Evolutionary conservation across 2,329 filamentous ascomycete genomes (phyloP), one percentile per base, ranked within the genome.

Genomic region (Fusarium pininemorale): DNA sequence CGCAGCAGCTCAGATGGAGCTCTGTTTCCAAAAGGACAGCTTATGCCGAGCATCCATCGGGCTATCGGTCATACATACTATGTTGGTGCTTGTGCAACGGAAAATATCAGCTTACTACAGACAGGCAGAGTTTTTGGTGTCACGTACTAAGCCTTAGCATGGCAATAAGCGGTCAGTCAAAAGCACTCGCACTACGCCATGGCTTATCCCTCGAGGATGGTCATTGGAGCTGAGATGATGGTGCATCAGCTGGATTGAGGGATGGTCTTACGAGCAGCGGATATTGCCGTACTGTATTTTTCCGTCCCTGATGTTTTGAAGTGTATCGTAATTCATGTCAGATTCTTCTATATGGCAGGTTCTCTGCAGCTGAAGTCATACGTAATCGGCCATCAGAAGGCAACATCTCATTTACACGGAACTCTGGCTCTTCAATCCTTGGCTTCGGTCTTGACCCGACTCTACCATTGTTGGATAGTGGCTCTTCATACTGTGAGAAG

Each of bases 21-120:
- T 50, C 41, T 32, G 1, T n/a, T 30, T 2, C 42, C 32, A 11
- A 3, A 30, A 37, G 15, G 14, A n/a, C 24, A 37, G 56, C 56
- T 58, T 58, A 58, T 20, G 32, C 42, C 58, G 38, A 41, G 37
- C n/a, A 55, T 32, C 30, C 37, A 35, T 55, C 58, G 48, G 58
- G 30, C 38, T 39, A 20, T 56, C 58, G 58, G 38, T 35, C 38
- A 42, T 41, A 7, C 44, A 51, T 32, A 15, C 48, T 15, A 6
- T 22, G 4, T 5, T 37, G 24, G 24, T 37, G n/a, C 4, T 37
- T 51, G 32, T 51, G 42, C 56, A 32, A 45, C n/a, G 11, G 22
- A 26, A 24, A 47, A 41, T 18, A 54, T 62, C 48, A 67, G 60
- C 67, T 71, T 56, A 71, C 55, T 26, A 15, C n/a, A 37, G 15